Evolutionary conservation across 108 stramenopile genomes (phyloP).

Genomic region (Nannochloropsis salina): DNA sequence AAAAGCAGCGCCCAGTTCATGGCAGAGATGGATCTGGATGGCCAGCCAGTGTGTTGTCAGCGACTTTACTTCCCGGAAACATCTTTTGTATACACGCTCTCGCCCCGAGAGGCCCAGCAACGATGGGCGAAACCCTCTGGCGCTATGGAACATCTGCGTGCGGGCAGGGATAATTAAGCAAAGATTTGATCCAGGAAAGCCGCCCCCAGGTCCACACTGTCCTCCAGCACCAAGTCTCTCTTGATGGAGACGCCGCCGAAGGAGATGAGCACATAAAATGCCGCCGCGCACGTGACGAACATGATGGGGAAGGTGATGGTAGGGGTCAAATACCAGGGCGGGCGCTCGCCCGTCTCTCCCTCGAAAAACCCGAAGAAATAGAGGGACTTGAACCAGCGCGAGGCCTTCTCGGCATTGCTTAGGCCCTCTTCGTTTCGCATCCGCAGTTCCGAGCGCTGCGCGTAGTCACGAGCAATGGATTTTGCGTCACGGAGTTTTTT

Average conservation of each 20-base stretch:
- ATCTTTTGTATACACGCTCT: too few species aligned
- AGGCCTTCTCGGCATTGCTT: conserved; percentile 28
- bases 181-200: background rate
- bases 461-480: conserved; percentile 31
- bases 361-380: conserved; percentile 92
- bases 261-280: conserved; percentile 62
- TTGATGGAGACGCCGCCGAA: conserved; percentile 37
- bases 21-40: too few species aligned
- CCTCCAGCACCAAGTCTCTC: conserved; percentile 8
- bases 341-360: conserved; percentile 77
- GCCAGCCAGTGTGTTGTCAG: too few species aligned
- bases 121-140: too few species aligned
- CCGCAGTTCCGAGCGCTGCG: background rate
- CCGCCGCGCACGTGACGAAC: conserved; percentile 71
- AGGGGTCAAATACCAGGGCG: conserved; percentile 84
- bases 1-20: too few species aligned
- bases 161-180: background rate
- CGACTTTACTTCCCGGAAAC: too few species aligned
- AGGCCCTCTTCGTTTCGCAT: conserved; percentile 34
- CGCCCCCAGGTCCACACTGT: background rate
- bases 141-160: too few species aligned
- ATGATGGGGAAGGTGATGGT: conserved; percentile 84
- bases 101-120: too few species aligned
- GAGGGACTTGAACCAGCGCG: conserved; percentile 59
- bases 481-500: conserved; percentile 35